These are phyloP conservation scores for Aspergillus unguis DNA, from an alignment of 2,329 filamentous ascomycete species.

Conservation along the genomic window DNA sequence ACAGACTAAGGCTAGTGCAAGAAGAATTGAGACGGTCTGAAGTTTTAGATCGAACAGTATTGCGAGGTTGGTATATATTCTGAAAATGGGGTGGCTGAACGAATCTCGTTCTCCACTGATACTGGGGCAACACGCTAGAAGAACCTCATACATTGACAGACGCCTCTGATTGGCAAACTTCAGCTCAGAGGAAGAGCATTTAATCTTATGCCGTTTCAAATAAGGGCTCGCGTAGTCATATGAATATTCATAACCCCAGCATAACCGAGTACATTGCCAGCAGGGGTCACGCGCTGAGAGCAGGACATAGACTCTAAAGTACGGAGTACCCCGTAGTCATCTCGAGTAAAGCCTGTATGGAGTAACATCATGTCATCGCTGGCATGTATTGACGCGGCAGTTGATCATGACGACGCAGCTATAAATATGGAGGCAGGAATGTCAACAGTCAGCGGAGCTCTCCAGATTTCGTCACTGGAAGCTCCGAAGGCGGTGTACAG, in stretches of 20 bases:
- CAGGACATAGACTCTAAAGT: too few relatives aligned
- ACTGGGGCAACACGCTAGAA: conserved; percentile 1
- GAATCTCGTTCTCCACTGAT: conserved; percentile 13
- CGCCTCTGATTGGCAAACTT: not conserved
- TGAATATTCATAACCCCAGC: too few relatives aligned
- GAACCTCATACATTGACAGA: not conserved
- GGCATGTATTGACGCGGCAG: too few relatives aligned
- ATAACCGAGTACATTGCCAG: too few relatives aligned
- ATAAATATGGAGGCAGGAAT: not conserved
- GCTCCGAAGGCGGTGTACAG: conserved; percentile 2
- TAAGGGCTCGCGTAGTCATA: too few relatives aligned
- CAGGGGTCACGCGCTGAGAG: too few relatives aligned
- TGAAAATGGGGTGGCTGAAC: conserved; percentile 38
- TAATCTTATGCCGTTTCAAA: not conserved
- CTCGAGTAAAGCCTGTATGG: too few relatives aligned
- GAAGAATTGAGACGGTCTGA: conserved; percentile 2
- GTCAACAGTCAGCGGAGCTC: not conserved
- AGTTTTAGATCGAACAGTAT: conserved; percentile 14
- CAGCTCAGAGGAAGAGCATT: not conserved
- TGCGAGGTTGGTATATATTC: conserved; percentile 20
- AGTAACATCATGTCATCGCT: too few relatives aligned
- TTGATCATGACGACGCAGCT: too few relatives aligned
- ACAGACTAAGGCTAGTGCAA: conserved; percentile 1
- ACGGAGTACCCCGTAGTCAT: too few relatives aligned
- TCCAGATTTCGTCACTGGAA: not conserved